A percentile compares a stretch with the other conserved stretches of the same genome.
phyloP scores from a whole-genome alignment of 352 stramenopile species.

The Globisporangium alternatum region DNA sequence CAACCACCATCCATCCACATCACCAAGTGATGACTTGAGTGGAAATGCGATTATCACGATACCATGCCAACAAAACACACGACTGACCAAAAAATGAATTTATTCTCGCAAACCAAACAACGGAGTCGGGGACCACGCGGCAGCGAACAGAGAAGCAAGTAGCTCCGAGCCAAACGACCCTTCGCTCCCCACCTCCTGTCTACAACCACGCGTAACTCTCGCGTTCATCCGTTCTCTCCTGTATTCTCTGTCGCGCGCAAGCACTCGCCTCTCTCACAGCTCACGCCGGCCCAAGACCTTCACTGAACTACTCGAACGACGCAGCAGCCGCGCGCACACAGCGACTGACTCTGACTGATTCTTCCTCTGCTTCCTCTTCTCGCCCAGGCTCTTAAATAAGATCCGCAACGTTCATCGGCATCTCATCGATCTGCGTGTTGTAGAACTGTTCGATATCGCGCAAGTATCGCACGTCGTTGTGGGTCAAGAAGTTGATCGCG shows the following conservation, averaged over 20 bases:
- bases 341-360: constrained; percentile 33
- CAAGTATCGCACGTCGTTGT: constrained; percentile 98
- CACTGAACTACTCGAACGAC: neutral
- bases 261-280: constrained; percentile 19
- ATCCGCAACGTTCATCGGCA: constrained; percentile 99
- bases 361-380: constrained; percentile 24
- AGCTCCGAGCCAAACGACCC: neutral
- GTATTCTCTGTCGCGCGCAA: constrained; percentile 14
- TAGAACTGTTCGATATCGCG: constrained; percentile 99
- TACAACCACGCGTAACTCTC: neutral
- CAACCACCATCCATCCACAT: too few species aligned
- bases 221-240: neutral
- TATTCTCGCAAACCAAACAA: constrained; percentile 22
- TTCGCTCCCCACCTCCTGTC: neutral
- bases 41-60: neutral
- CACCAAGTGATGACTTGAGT: neutral
- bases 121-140: neutral
- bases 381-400: constrained; percentile 91
- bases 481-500: constrained; percentile 99
- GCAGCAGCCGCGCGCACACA: constrained; percentile 15
- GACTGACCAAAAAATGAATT: constrained; percentile 21
- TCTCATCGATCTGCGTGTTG: constrained; percentile 99
- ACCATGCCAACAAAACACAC: neutral
- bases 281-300: neutral
- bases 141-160: neutral